phyloP scores from a whole-genome alignment of 768 basidiomycete genomes.

The Neoboletus magnificus region DNA sequence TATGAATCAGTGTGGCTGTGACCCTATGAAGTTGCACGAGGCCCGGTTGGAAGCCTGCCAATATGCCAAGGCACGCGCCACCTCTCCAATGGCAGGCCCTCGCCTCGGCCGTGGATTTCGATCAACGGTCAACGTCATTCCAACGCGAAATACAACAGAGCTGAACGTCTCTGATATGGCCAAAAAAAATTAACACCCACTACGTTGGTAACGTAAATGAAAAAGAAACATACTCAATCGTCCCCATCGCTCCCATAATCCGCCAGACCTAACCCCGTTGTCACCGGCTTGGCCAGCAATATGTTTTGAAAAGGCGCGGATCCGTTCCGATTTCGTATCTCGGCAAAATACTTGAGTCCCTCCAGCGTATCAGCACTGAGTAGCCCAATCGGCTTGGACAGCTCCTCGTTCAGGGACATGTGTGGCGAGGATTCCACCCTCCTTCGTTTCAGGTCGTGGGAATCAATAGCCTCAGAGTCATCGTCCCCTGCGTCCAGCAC shows the following conservation, averaged over 20 bases:
- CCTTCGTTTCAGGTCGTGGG: constrained; percentile 36
- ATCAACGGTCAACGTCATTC: not conserved
- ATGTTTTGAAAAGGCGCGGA: constrained; percentile 10
- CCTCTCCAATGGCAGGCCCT: not conserved
- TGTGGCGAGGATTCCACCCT: constrained; percentile 28
- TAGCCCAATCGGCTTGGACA: constrained; percentile 50
- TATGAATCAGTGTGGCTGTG: constrained; percentile 19
- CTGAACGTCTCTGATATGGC: not conserved
- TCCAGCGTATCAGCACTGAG: constrained; percentile 84
- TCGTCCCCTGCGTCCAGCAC: constrained; percentile 33
- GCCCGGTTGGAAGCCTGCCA: constrained; percentile 22
- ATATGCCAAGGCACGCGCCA: constrained; percentile 21
- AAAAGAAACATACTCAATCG: constrained; percentile 27
- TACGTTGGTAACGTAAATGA: not conserved
- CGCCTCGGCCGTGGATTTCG: not conserved
- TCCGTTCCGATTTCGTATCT: constrained; percentile 73
- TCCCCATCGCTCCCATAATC: constrained; percentile 79
- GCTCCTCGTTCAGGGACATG: constrained; percentile 28
- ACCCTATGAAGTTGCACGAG: constrained; percentile 22
- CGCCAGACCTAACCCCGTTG: constrained; percentile 56
- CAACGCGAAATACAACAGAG: constrained; percentile 1
- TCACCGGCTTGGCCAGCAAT: constrained; percentile 29
- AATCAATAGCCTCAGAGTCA: constrained; percentile 36
- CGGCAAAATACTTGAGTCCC: constrained; percentile 86
- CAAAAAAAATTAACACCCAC: constrained; percentile 2